Base-by-base conservation (phyloP, 345 rosid genomes). In the Heritiera fomes region DNA sequence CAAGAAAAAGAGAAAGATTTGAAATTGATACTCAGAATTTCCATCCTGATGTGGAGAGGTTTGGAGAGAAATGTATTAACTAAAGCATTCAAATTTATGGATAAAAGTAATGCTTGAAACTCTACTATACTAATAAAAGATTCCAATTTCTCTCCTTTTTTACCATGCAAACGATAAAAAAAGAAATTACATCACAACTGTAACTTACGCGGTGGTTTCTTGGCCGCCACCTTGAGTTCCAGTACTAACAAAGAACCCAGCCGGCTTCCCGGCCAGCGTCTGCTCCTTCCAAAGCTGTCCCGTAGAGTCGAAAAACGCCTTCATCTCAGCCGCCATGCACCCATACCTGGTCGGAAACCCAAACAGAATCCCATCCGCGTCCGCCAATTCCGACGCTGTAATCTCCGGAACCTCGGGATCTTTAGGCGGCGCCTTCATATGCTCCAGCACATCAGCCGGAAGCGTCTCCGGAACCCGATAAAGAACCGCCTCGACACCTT, bases 151-250 rank as follows among this genome's bases (percentile, higher is more conserved):
- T 20, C 12, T 58, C 62, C 7, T 43, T 43, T 12, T 43, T 47
- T 1, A 47, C 50, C 53, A 46, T 14, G 30, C n/a, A 30, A 75
- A 61, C 40, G 47, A 20, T 20, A 2, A 23, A 5, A 5, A 49
- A 38, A 50, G 34, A 40, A 40, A n/a, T 17, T 56, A 1, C 59
- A 76, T 1, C 18, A 32, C 5, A 65, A 6, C 15, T 46, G 4
- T 1, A 32, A 61, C 95, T 87, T 87, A 90, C 94, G 91, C 96
- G 28, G 91, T 92, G 28, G 98, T 92, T 83, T 92, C 98, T 81
- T 94, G 97, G 47, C 96, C 97, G 82, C 97, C 96, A 5, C 98
- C 97, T 68, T 92, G 97, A 17, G 97, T 91, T 3, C 97, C 97
- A 7, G 95, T 89, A 68, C 97, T 92, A 3, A 89, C 90, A 66